Evolutionary conservation across 805 yeast species (phyloP), one percentile per base, ranked within the genome.

Genomic region (Tetrapisispora arboricola): DNA sequence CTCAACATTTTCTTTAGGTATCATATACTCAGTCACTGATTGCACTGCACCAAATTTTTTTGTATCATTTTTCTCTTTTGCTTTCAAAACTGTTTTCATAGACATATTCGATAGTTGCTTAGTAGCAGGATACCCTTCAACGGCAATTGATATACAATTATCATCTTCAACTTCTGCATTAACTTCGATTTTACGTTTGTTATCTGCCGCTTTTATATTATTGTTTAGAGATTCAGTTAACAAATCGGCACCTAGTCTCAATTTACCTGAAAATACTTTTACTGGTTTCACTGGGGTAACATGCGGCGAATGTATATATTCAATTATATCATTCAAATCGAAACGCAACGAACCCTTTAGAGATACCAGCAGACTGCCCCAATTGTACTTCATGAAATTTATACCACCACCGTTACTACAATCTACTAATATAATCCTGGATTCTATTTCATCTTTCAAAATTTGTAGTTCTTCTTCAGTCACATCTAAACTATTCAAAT

Each of bases 51-150:
- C 43, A 26, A 43, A 49, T n/a, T 36, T 43, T 8, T 24, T 28
- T 12, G 21, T 38, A 19, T 22, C 20, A 29, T 41, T 47, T 13
- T 32, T 38, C 7, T 38, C 43, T 11, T 32, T 42, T 16, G 39
- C 48, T 49, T 44, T 43, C 32, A 38, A 38, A 44, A 47, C 60
- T 44, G 40, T 55, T 44, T 38, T 51, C 36, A 47, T 52, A 40
- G 36, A 50, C 29, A 33, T 39, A 18, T 48, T 53, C 42, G 41
- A 53, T 35, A 47, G 63, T 48, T 39, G 58, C 51, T 48, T 65
- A 56, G 56, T 72, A 52, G 45, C 68, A 36, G 86, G 81, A 49
- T 63, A 82, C 0, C 82, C 78, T 48, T 80, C 84, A 1, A 78
- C 79, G 6, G 61, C 58, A 20, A 81, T 59, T 15, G 58, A 39